Evolutionary conservation across 352 stramenopile genomes (phyloP), one percentile per base, ranked within the genome.

Genomic region (Bremia lactucae): DNA sequence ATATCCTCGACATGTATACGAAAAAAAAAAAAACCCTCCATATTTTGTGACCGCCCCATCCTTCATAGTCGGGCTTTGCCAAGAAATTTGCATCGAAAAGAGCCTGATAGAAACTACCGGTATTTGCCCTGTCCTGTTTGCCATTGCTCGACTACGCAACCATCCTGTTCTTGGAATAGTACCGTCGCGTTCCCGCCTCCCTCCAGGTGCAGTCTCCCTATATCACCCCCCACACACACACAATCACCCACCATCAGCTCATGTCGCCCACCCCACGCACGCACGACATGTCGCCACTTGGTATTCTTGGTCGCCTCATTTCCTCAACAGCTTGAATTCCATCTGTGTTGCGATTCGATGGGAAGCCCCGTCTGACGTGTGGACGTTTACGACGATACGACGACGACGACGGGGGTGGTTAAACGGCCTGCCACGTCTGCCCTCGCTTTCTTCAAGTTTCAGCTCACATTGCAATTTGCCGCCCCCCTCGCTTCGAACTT

Each of bases 381-480:
- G 42, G 56, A 69, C 51, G 55, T 61, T 55, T 62, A 53, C 18
- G 22, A 57, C 55, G 46, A 65, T 40, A 15, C 10, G 50, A 65
- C 50, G 42, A 55, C 42, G 21, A 19, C 21, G 31, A 39, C 29
- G 49, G 55, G n/a, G n/a, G n/a, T 64, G 55, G 55, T 59, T 64
- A 55, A 33, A 33, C 35, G 8, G 20, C 26, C n/a, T n/a, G 51
- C 15, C 54, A 37, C 52, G 31, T 56, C 52, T 49, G 46, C 33
- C 20, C 16, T 20, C 49, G 39, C 41, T 52, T 56, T 47, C 42
- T n/a, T 33, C 19, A 1, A 6, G 31, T 26, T 25, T 37, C 41
- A 46, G 41, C 46, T 65, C 56, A 65, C 51, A 65, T 59, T 38
- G 31, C 51, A 65, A 65, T 65, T 65, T 47, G 50, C 55, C 45